phyloP scores from a whole-genome alignment of 139 green algal genomes.

The Edaphochlamys debaryana region DNA sequence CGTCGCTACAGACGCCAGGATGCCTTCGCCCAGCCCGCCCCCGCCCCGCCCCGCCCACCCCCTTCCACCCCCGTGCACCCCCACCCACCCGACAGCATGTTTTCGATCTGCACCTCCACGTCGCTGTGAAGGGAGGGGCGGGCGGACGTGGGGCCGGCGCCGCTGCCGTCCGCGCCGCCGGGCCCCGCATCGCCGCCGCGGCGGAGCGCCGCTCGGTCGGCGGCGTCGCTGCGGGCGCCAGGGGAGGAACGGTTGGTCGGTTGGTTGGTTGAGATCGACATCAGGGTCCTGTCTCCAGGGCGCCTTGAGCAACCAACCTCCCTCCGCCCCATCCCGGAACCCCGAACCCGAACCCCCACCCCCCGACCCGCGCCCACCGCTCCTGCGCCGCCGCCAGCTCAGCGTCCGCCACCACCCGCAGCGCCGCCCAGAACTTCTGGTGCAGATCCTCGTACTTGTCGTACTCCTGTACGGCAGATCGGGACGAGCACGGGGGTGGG shows the following conservation, averaged over 20 bases:
- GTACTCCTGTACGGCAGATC: slow-evolving; percentile 74
- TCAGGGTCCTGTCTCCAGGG: no score
- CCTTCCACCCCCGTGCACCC: no score
- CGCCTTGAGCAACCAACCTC: no score
- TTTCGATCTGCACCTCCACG: slow-evolving; percentile 77
- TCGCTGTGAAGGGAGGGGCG: slow-evolving; percentile 63
- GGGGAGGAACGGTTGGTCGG: no score
- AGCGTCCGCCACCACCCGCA: slow-evolving; percentile 47
- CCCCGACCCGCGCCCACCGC: slow-evolving; percentile 14
- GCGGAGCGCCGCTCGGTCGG: slow-evolving; percentile 3
- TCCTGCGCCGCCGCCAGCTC: slow-evolving; percentile 56
- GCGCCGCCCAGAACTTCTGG: slow-evolving; percentile 60
- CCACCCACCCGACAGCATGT: slow-evolving; percentile 74
- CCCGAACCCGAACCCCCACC: no score
- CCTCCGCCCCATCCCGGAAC: no score
- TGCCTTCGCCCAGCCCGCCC: no score
- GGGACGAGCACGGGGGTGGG: not conserved
- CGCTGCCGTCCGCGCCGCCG: not conserved
- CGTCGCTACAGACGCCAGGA: no score
- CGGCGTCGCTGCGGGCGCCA: slow-evolving; percentile 21
- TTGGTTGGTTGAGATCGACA: no score
- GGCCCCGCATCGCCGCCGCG: not conserved
- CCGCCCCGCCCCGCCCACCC: no score
- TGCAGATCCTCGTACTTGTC: slow-evolving; percentile 72
- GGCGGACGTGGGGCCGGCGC: not conserved